Percentiles rank a stretch among this genome's conserved stretches.
These are phyloP conservation scores for Pontederia paniculata DNA, from an alignment of 176 grass and related monocot genomes.

Conservation along the genomic window DNA sequence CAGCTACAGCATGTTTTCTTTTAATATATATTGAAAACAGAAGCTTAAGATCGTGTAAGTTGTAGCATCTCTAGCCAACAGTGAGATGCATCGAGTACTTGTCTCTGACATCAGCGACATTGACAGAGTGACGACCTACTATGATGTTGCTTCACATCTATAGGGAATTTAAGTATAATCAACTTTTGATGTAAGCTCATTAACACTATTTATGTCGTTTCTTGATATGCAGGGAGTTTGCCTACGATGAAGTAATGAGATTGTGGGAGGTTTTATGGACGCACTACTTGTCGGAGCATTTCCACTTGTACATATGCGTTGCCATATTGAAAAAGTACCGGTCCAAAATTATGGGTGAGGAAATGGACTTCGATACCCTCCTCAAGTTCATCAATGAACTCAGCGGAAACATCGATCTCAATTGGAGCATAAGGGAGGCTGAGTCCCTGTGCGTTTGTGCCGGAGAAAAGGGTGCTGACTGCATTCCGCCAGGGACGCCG, in stretches of 20 bases:
- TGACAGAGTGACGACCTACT: too few relatives aligned
- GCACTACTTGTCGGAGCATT: constrained; percentile 84
- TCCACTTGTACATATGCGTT: constrained; percentile 88
- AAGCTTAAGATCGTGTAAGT: too few relatives aligned
- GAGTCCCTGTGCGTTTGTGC: constrained; percentile 56
- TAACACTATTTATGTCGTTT: too few relatives aligned
- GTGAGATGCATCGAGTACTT: too few relatives aligned
- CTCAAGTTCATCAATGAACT: constrained; percentile 99
- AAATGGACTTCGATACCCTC: constrained; percentile 96
- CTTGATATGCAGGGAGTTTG: constrained; percentile 48
- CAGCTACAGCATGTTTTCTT: too few relatives aligned
- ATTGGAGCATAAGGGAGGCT: constrained; percentile 55
- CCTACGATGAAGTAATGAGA: constrained; percentile 62
- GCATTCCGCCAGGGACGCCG: constrained; percentile 81
- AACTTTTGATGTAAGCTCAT: too few relatives aligned
- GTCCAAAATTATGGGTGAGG: constrained; percentile 61
- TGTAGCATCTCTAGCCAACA: too few relatives aligned
- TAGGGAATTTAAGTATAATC: constrained; percentile 11
- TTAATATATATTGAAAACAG: too few relatives aligned
- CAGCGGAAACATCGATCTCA: constrained; percentile 67
- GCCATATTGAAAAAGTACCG: constrained; percentile 74
- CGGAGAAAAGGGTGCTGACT: constrained; percentile 56
- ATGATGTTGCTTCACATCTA: not conserved
- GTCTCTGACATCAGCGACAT: too few relatives aligned
- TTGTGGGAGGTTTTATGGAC: constrained; percentile 96